Conservation (phyloP, 2,329 filamentous ascomycete genomes). For the Phyllosticta ampelicida region DNA sequence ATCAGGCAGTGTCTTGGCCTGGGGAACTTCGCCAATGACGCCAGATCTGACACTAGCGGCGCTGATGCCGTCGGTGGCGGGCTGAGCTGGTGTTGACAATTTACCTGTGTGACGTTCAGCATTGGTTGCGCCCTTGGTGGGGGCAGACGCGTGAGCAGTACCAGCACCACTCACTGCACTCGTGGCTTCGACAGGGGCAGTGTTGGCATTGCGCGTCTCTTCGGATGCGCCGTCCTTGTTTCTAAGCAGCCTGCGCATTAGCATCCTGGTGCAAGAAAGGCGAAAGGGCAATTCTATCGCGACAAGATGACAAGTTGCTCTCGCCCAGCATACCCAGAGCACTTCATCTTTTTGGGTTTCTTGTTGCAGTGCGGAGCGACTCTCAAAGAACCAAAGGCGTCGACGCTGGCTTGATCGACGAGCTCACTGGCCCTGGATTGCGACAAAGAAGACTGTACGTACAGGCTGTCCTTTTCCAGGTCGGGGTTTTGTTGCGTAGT, state of each 20-base stretch:
- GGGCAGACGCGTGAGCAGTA: constrained; percentile 2
- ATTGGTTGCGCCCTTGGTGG: background rate
- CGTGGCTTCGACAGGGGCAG: background rate
- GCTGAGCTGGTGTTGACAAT: constrained; percentile 1
- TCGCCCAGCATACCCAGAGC: background rate
- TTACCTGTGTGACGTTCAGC: constrained; percentile 5
- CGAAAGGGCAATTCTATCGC: background rate
- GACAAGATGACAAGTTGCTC: background rate
- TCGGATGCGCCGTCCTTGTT: constrained; percentile 10
- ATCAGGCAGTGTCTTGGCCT: constrained; percentile 6
- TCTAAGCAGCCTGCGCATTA: background rate
- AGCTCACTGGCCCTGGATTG: background rate
- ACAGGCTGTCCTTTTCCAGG: background rate
- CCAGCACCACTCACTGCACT: background rate
- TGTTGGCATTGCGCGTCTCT: constrained; percentile 12
- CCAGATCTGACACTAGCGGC: constrained; percentile 31
- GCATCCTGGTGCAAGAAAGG: background rate
- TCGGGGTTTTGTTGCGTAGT: background rate
- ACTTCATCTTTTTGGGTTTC: background rate
- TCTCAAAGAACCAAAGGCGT: background rate
- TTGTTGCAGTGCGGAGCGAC: background rate
- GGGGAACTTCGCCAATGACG: constrained; percentile 23
- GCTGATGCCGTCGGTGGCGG: constrained; percentile 14
- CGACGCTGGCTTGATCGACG: background rate
- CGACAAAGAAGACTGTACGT: background rate